Base-by-base conservation (phyloP, 192 early-diverging fungal species). In the Coemansia sp. region DNA sequence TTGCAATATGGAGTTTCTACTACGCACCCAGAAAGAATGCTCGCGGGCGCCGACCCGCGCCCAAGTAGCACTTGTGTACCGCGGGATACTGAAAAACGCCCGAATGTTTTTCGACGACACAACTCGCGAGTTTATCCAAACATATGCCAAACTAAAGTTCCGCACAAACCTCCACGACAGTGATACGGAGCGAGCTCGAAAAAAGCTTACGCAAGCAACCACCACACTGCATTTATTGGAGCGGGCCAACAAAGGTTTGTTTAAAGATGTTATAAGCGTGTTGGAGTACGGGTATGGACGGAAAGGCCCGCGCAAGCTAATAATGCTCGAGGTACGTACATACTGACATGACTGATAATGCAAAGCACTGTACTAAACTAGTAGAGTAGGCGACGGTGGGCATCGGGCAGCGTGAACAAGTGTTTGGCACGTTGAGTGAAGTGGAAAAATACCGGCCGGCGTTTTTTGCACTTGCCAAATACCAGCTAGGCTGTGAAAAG, bases 211-310 rank as follows among this genome's bases (percentile, higher is more conserved):
- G 4, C 62, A 60, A 4, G 71, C 76, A 22, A 55, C 57, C 1
- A 67, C 76, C 0, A 59, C 64, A 64, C 53, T 73, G 60, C 66
- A 70, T 51, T 39, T 73, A 35, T 38, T 79, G 14, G 64, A 79
- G 25, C 55, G 70, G 2, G 76, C 76, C n/a, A 79, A 79, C 50
- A 37, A 43, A 29, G 67, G 73, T n/a, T 17, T 57, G 6, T 73
- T 66, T 47, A 67, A 57, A 11, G 72, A 69, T 17, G 76, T 63
- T n/a, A 11, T 79, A n/a, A 73, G 72, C 60, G 63, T 79, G 7
- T 50, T 79, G 15, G 76, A 70, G 51, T 73, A 59, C 54, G 76
- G 67, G 21, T 79, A 79, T 35, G 71, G 76, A n/a, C 57, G 67
- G 23, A 79, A 79, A 35, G 76, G 76, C 2, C 76, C 76, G n/a